Evolutionary conservation across 2,329 filamentous ascomycete genomes (phyloP).

Genomic region (Myriosclerotinia curreyana): DNA sequence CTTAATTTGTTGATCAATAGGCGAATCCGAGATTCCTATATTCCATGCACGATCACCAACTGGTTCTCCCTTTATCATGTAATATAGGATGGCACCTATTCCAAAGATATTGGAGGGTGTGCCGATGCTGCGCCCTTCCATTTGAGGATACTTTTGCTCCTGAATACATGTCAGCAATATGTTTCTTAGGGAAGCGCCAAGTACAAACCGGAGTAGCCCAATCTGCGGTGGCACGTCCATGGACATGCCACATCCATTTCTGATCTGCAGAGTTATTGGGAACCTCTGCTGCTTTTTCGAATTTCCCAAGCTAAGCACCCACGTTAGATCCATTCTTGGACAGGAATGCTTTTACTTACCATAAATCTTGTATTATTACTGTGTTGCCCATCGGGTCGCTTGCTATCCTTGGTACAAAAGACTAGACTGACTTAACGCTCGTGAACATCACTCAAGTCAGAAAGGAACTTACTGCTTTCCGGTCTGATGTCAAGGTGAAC

Average conservation of each 20-base stretch:
- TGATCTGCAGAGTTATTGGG: background rate
- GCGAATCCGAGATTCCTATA: background rate
- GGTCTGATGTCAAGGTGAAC: conserved; percentile 13
- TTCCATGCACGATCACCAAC: background rate
- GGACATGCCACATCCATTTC: background rate
- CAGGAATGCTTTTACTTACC: background rate
- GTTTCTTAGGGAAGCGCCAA: background rate
- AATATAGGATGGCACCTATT: conserved; percentile 2
- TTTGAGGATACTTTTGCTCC: background rate
- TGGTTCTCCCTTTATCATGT: background rate
- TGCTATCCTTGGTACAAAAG: background rate
- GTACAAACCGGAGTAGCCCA: conserved; percentile 2
- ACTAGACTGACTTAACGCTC: background rate
- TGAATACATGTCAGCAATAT: background rate
- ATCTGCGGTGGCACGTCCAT: background rate
- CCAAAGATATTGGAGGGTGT: background rate
- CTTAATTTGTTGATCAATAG: too few relatives aligned
- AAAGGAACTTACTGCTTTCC: background rate
- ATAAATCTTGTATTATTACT: background rate
- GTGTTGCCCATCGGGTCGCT: background rate
- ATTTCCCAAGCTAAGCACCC: background rate
- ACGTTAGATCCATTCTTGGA: background rate
- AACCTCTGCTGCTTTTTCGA: background rate
- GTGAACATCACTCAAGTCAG: background rate
- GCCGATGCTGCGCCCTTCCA: background rate